A percentile compares a stretch with the other conserved stretches of the same genome.
phyloP scores from a whole-genome alignment of 1,139 yeast genomes.

The Taphrina populina region DNA sequence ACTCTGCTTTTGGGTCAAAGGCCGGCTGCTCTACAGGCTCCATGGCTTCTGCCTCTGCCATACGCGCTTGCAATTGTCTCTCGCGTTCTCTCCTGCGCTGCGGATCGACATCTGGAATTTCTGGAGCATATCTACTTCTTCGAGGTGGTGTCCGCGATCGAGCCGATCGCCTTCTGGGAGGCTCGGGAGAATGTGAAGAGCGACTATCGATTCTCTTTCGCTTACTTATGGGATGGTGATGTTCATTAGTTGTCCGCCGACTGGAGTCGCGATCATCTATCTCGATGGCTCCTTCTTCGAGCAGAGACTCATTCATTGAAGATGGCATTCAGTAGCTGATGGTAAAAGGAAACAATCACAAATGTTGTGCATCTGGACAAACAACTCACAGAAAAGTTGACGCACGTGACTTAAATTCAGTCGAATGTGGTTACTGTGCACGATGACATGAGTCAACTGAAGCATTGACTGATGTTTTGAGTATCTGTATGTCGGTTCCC shows the following conservation, averaged over 20 bases:
- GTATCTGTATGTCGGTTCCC: slow-evolving; percentile 16
- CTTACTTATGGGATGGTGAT: too few species aligned
- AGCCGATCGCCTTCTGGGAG: not conserved
- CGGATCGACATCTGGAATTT: slow-evolving; percentile 41
- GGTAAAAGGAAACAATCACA: too few species aligned
- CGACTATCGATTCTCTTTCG: slow-evolving; percentile 7
- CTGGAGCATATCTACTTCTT: slow-evolving; percentile 1
- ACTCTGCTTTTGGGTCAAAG: slow-evolving; percentile 47
- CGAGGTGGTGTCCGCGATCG: slow-evolving; percentile 18
- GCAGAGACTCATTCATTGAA: too few species aligned
- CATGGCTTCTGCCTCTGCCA: slow-evolving; percentile 32
- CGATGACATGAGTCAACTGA: slow-evolving; percentile 1
- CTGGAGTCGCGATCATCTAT: too few species aligned
- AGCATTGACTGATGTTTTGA: not conserved
- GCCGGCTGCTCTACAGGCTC: slow-evolving; percentile 34
- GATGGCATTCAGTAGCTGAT: too few species aligned
- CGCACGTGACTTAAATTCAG: not conserved
- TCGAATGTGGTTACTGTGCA: not conserved
- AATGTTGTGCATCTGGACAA: too few species aligned
- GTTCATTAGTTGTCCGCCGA: too few species aligned
- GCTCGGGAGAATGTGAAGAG: slow-evolving; percentile 1
- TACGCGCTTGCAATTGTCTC: slow-evolving; percentile 42
- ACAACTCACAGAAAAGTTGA: too few species aligned
- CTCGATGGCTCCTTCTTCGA: too few species aligned
- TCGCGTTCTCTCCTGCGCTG: slow-evolving; percentile 42